Evolutionary conservation across 2,329 filamentous ascomycete species (phyloP).

Genomic region (Rhynchosporium secalis): DNA sequence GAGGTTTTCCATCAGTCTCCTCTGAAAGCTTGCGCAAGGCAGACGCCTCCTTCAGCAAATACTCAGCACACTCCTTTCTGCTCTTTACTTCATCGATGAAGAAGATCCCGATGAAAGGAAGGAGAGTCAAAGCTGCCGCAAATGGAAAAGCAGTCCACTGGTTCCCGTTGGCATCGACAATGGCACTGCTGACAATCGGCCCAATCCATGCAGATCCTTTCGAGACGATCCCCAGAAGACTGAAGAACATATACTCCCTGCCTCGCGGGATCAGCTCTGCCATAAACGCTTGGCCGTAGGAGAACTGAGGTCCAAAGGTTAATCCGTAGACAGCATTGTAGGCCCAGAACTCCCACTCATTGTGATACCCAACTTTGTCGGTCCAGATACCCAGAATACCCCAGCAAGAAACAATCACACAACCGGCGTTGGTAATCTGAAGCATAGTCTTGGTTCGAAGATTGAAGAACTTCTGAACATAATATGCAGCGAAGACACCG

Average conservation of each 20-base stretch:
- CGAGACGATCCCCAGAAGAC: constrained; percentile 38
- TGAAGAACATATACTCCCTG: constrained; percentile 39
- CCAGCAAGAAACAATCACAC: constrained; percentile 35
- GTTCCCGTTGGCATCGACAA: constrained; percentile 36
- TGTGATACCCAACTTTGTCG: constrained; percentile 36
- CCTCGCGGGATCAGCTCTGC: constrained; percentile 38
- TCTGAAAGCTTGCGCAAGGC: constrained; percentile 30
- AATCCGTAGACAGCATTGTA: constrained; percentile 36
- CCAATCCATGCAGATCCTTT: constrained; percentile 40
- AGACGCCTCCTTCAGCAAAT: constrained; percentile 33
- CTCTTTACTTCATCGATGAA: constrained; percentile 38
- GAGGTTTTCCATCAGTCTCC: neutral
- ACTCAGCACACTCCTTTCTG: constrained; percentile 36
- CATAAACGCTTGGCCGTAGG: constrained; percentile 40
- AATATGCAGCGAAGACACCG: constrained; percentile 35
- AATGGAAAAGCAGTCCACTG: constrained; percentile 37
- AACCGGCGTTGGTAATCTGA: constrained; percentile 35
- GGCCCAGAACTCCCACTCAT: constrained; percentile 40
- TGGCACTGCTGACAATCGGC: constrained; percentile 38
- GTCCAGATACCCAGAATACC: constrained; percentile 40
- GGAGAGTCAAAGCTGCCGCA: constrained; percentile 35
- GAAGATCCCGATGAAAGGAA: constrained; percentile 37
- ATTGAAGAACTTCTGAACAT: constrained; percentile 33
- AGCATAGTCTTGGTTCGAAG: constrained; percentile 39
- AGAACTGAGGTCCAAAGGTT: constrained; percentile 35